Evolutionary conservation across 441 rosid species (phyloP).

Genomic region (Macaranga tanarius): DNA sequence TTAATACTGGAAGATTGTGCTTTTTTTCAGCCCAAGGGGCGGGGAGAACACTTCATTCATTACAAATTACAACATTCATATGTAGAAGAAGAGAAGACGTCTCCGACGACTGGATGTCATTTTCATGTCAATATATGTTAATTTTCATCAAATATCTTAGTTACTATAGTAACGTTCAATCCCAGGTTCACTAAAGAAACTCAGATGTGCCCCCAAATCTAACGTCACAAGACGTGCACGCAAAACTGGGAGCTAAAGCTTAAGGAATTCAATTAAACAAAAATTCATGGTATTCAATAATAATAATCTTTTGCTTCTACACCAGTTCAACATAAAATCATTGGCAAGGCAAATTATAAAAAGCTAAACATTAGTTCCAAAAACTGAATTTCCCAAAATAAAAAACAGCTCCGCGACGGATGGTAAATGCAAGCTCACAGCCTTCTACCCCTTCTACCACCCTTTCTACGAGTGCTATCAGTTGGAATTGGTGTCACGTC

Average conservation of each 20-base stretch:
- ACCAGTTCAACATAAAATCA: background rate
- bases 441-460: slow-evolving; percentile 65
- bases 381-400: background rate
- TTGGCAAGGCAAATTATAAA: background rate
- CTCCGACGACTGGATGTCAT: too few relatives aligned
- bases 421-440: slow-evolving; percentile 29
- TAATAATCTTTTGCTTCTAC: background rate
- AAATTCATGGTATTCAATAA: slow-evolving; percentile 6
- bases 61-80: too few relatives aligned
- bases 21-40: too few relatives aligned
- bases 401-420: background rate
- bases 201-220: too few relatives aligned
- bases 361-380: background rate
- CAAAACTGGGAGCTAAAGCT: background rate
- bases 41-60: too few relatives aligned
- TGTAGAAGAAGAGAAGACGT: too few relatives aligned
- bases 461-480: slow-evolving; percentile 60
- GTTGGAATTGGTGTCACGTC: slow-evolving; percentile 61
- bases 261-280: background rate
- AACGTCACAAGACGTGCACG: too few relatives aligned
- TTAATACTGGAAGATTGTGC: too few relatives aligned
- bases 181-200: too few relatives aligned
- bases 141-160: too few relatives aligned
- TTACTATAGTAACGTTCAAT: too few relatives aligned
- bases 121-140: too few relatives aligned